Evolutionary conservation across 306 rosid genomes (phyloP), one percentile per base, ranked within the genome.

Genomic region (Dalbergia cultrata): DNA sequence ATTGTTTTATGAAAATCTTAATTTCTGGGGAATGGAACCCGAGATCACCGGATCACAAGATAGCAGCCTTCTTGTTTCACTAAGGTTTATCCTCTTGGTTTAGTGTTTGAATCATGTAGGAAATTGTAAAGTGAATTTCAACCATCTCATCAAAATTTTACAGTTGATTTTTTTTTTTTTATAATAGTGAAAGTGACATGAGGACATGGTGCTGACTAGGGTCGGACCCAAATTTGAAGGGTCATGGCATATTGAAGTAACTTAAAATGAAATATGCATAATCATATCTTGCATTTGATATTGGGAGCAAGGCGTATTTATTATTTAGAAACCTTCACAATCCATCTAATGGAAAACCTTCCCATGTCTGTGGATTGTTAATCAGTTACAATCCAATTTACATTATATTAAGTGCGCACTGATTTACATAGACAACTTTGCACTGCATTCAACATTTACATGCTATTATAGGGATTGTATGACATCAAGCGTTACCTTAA

Each of bases 61-160:
- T 3, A 26, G 31, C 31, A 26, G 31, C 31, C 31, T 26, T 3
- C 3, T 26, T 26, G 31, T 26, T 26, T 26, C 31, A 26, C 31
- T 1, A 26, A 26, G 61, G 26, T 26, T 56, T 5, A 56, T 33
- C 61, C 21, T 3, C 22, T 19, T 44, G 13, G 17, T 43, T 69
- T 69, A 66, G 34, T 12, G 13, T 68, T 45, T 19, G 58, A 68
- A 45, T 68, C 74, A 45, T 68, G n/a, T 19, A 68, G 49, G 19
- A 14, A 67, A 43, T 49, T 22, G 21, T 26, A n/a, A n/a, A n/a
- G n/a, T n/a, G n/a, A n/a, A n/a, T n/a, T n/a, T n/a, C n/a, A n/a
- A n/a, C n/a, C n/a, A n/a, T n/a, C n/a, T n/a, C n/a, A n/a, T n/a
- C n/a, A n/a, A n/a, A n/a, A n/a, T n/a, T n/a, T n/a, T n/a, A n/a